phyloP scores from a whole-genome alignment of 345 rosid genomes.

The Brassica incana region DNA sequence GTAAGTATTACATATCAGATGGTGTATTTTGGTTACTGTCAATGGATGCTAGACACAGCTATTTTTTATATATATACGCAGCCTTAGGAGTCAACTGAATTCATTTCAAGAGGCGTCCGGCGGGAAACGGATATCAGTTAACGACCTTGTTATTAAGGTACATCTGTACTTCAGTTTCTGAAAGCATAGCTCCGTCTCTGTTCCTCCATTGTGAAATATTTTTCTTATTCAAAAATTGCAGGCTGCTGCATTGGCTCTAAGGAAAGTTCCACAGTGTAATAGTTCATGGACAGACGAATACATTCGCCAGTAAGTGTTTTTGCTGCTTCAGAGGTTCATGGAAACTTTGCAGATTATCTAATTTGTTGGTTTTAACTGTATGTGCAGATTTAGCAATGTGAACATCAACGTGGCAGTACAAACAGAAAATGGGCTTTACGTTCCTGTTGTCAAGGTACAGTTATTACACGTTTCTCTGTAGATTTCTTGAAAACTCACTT shows the following conservation, averaged over 20 bases:
- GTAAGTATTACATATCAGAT: slow-evolving; percentile 46
- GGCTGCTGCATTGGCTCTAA: slow-evolving; percentile 98
- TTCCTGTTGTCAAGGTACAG: slow-evolving; percentile 83
- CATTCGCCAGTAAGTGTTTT: slow-evolving; percentile 81
- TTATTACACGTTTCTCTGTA: background rate
- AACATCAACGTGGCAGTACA: slow-evolving; percentile 94
- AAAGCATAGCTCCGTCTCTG: background rate
- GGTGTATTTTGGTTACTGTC: background rate
- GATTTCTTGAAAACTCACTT: slow-evolving; percentile 10
- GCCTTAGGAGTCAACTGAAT: slow-evolving; percentile 79
- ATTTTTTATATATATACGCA: slow-evolving; percentile 35
- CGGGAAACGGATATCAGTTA: slow-evolving; percentile 87
- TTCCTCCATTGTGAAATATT: background rate
- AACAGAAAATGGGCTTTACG: slow-evolving; percentile 93
- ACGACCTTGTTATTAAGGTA: slow-evolving; percentile 98
- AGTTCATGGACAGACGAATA: slow-evolving; percentile 96
- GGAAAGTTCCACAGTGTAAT: slow-evolving; percentile 93
- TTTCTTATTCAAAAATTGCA: slow-evolving; percentile 32
- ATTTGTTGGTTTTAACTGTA: background rate
- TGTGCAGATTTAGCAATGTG: slow-evolving; percentile 71
- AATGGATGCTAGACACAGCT: background rate
- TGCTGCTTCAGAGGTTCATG: background rate
- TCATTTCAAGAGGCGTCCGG: slow-evolving; percentile 86
- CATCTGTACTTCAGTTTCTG: slow-evolving; percentile 9
- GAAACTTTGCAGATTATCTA: background rate